Evolutionary conservation across 495 filamentous ascomycete genomes (phyloP), one percentile per base, ranked within the genome.

Genomic region (Neurospora sp.): DNA sequence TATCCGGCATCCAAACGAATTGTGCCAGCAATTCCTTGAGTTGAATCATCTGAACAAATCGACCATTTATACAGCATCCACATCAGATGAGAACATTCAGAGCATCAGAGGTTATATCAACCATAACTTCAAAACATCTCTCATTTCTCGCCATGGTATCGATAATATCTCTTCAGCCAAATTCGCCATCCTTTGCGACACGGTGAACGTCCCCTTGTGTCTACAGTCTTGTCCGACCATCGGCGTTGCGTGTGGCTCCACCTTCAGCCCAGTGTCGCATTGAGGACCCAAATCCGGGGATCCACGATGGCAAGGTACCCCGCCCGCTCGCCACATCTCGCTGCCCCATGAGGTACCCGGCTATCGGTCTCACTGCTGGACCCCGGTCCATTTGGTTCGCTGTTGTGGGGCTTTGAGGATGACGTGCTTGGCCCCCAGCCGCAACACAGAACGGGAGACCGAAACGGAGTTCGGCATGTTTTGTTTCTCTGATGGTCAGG

Each of bases 371-470:
- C 39, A 40, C 39, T 65, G 12, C 27, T 35, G 14, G 53, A 31
- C 22, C 22, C 10, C 31, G 22, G 53, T 61, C 53, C 22, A 61
- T 61, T 61, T 31, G 41, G 27, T 35, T 61, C 12, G 8, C 53
- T 61, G 6, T 45, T 73, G 71, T 76, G 74, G 76, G 68, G 74
- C 37, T 18, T 8, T 12, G 7, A 44, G 39, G 45, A 78, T 78
- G 76, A 78, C 76, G 76, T 78, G 76, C 74, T 78, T 69, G 27
- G 53, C 14, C 53, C 53, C 53, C 31, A 65, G 53, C 47, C 20
- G 20, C 47, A 7, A 18, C 22, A 61, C 22, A 37, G 27, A 35
- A 35, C 27, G 27, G 53, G 27, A 18, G 53, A 65, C 53, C 53
- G 53, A 65, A 65, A 65, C 53, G 53, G 53, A 31, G 53, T 18